Conservation (phyloP, 1,284 basidiomycete species). For the Cryptococcus wingfieldii region DNA sequence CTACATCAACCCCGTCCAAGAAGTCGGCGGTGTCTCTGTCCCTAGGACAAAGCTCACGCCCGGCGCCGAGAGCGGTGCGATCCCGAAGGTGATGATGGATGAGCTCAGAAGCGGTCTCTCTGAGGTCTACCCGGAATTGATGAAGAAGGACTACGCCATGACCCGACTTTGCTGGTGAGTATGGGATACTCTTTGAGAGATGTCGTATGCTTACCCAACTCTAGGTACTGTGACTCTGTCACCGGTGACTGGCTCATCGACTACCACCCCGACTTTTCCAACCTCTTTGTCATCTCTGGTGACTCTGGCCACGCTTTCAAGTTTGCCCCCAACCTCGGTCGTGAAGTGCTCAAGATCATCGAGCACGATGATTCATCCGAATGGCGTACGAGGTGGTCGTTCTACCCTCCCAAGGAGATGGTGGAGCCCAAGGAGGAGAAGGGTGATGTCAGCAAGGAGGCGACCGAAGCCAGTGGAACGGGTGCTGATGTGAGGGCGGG, state of each 20-base stretch:
- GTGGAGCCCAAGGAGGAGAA: slow-evolving; percentile 7
- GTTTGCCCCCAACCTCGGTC: slow-evolving; percentile 79
- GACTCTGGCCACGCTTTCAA: slow-evolving; percentile 53
- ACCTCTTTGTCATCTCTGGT: slow-evolving; percentile 51
- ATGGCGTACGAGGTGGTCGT: slow-evolving; percentile 57
- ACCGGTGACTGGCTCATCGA: slow-evolving; percentile 53
- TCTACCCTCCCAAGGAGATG: slow-evolving; percentile 26
- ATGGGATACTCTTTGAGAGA: neutral
- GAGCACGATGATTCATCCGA: slow-evolving; percentile 59
- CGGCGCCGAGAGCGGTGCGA: slow-evolving; percentile 39
- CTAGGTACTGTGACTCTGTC: slow-evolving; percentile 50
- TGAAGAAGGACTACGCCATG: slow-evolving; percentile 43
- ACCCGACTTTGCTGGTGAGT: slow-evolving; percentile 44
- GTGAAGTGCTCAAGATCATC: slow-evolving; percentile 66
- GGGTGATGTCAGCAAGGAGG: slow-evolving; percentile 13
- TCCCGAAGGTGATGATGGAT: slow-evolving; percentile 37
- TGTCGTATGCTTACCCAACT: neutral
- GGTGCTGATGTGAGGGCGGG: slow-evolving; percentile 41
- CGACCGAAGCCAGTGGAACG: slow-evolving; percentile 10
- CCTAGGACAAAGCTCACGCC: slow-evolving; percentile 46
- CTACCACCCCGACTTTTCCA: slow-evolving; percentile 46
- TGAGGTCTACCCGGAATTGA: slow-evolving; percentile 43
- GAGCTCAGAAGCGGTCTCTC: slow-evolving; percentile 29
- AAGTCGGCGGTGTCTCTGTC: slow-evolving; percentile 31
- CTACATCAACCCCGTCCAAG: slow-evolving; percentile 33